Conservation (phyloP, 2,329 filamentous ascomycete species). For the Lasiodiplodia citricola region DNA sequence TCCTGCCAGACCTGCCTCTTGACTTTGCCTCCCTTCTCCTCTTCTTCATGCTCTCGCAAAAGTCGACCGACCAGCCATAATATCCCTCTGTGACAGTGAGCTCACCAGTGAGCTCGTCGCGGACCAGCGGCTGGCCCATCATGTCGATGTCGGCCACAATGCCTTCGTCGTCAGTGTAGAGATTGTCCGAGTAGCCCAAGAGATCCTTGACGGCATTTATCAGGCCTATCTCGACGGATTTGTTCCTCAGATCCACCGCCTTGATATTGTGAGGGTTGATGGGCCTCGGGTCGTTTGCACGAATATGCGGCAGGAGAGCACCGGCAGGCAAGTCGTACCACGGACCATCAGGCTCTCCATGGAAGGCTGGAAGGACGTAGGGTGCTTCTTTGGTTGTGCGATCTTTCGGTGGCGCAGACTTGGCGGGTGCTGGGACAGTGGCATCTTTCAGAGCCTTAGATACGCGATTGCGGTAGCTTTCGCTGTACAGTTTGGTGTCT, state of each 20-base stretch:
- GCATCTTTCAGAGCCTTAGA: slow-evolving; percentile 60
- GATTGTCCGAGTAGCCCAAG: slow-evolving; percentile 70
- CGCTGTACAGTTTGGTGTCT: slow-evolving; percentile 66
- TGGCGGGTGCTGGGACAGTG: slow-evolving; percentile 32
- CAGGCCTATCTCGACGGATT: slow-evolving; percentile 70
- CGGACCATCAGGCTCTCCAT: slow-evolving; percentile 74
- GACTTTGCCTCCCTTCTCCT: slow-evolving; percentile 17
- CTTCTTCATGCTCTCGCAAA: slow-evolving; percentile 79
- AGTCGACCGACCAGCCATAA: slow-evolving; percentile 83
- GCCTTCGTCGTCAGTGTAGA: slow-evolving; percentile 64
- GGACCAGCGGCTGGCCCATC: slow-evolving; percentile 70
- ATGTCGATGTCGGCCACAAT: slow-evolving; percentile 70
- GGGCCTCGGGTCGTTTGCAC: slow-evolving; percentile 74
- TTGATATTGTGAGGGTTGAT: slow-evolving; percentile 74
- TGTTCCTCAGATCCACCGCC: slow-evolving; percentile 71
- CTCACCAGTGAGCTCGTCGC: slow-evolving; percentile 71
- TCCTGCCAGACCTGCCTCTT: not conserved
- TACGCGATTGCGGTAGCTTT: slow-evolving; percentile 62
- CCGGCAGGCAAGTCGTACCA: slow-evolving; percentile 85
- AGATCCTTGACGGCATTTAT: slow-evolving; percentile 72
- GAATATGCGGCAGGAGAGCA: slow-evolving; percentile 79
- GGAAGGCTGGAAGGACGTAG: slow-evolving; percentile 74
- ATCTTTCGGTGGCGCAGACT: slow-evolving; percentile 36
- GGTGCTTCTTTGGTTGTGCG: slow-evolving; percentile 60
- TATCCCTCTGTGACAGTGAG: slow-evolving; percentile 73